Base-by-base conservation (phyloP, 805 yeast species). In the Isabelozyma rhagii region DNA sequence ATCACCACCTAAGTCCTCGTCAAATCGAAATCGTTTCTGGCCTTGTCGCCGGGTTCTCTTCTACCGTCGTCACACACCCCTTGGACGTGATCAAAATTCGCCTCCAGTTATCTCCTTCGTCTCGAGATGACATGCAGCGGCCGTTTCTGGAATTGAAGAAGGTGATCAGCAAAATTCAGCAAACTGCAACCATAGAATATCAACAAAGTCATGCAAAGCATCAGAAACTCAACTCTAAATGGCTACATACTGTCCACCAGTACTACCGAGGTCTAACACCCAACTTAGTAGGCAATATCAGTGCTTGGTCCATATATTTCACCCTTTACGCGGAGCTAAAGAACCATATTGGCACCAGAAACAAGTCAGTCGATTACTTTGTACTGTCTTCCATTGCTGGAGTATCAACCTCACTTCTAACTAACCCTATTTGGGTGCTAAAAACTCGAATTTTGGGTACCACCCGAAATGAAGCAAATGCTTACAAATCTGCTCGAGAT, bases 381-480 rank as follows among this genome's bases (percentile, higher is more conserved):
- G 60, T 67, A 5, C 66, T 74, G 6, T 69, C 74, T 2, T 50
- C 72, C 2, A 39, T 68, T 14, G 91, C 97, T 0, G 99, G 99
- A 0, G 60, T 83, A 40, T 59, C 83, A 5, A 89, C 97, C 0
- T 80, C 96, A 0, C 48, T 89, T 0, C 41, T 88, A 13, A 92
- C 99, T 0, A 94, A 91, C 62, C 99, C 99, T 0, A 79, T 93
- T 9, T 93, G 99, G 99, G 97, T 94, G 1, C 65, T 94, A 15
- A 94, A 94, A 66, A 94, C 99, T 0, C 76, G 98, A 53, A 85
- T 93, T 55, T 75, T 92, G 59, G 83, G 91, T 15, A 79, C 81
- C 1, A 67, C 79, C 2, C 67, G 69, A 39, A 51, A 52, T 1
- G 56, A 69, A 0, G 72, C 74, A 0, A 77, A 77, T 13, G 84